Evolutionary conservation across 2,329 filamentous ascomycete species (phyloP).

Genomic region (Aspergillus floridensis): DNA sequence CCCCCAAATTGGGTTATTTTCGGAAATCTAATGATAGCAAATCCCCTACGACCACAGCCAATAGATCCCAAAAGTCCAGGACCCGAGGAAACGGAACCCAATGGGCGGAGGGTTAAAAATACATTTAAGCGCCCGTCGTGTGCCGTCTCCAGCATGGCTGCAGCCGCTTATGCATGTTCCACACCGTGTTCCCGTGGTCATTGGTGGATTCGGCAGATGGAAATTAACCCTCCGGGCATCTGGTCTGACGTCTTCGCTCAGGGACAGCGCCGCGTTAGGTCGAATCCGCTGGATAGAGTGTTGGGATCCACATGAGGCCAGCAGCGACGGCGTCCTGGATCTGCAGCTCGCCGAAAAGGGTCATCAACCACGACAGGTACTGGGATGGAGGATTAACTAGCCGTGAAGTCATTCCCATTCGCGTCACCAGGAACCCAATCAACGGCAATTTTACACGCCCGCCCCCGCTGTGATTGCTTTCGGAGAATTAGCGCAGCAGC

Average conservation of each 20-base stretch:
- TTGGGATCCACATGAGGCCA: not conserved
- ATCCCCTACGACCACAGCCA: not conserved
- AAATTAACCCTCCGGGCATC: not conserved
- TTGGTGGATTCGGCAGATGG: not conserved
- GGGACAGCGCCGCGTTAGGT: no score
- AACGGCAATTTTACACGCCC: not conserved
- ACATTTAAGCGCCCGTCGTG: conserved; percentile 17
- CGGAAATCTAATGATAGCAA: conserved; percentile 10
- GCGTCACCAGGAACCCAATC: not conserved
- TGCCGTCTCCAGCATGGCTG: not conserved
- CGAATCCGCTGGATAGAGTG: no score
- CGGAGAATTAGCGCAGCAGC: not conserved
- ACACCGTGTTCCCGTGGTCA: not conserved
- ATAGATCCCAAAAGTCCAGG: not conserved
- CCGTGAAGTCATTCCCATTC: not conserved
- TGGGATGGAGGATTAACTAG: not conserved
- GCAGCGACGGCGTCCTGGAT: not conserved
- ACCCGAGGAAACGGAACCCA: conserved; percentile 14
- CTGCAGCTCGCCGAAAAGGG: not conserved
- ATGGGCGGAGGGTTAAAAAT: conserved; percentile 10
- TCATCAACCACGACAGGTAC: no score
- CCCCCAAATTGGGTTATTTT: conserved; percentile 4
- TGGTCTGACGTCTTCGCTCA: not conserved
- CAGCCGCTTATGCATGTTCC: conserved; percentile 4
- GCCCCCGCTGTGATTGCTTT: not conserved